These are phyloP conservation scores for Lindgomyces ingoldianus DNA, from an alignment of 495 filamentous ascomycete species.

Conservation along the genomic window DNA sequence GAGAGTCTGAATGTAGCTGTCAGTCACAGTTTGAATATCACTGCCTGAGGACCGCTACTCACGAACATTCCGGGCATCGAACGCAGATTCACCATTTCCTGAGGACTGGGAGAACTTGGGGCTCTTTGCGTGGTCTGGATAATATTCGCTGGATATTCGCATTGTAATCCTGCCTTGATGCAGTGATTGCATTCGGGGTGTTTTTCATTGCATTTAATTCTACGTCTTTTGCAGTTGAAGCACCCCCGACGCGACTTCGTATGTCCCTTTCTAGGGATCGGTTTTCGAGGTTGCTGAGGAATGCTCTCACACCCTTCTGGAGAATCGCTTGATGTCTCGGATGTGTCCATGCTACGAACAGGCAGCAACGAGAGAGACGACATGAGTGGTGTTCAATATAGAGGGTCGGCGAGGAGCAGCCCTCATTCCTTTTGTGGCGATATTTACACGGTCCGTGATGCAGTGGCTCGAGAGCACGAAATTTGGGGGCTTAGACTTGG, in stretches of 20 bases:
- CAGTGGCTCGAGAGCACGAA: slow-evolving; percentile 27
- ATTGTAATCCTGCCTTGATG: slow-evolving; percentile 56
- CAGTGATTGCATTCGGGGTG: slow-evolving; percentile 61
- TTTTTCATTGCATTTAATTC: slow-evolving; percentile 67
- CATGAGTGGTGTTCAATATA: slow-evolving; percentile 1
- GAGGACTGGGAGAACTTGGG: slow-evolving; percentile 20
- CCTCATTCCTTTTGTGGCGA: slow-evolving; percentile 13
- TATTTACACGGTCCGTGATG: slow-evolving; percentile 26
- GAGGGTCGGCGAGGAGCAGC: not conserved
- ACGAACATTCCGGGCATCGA: slow-evolving; percentile 35
- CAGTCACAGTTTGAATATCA: slow-evolving; percentile 14
- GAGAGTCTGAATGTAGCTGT: slow-evolving; percentile 19
- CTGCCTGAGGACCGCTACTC: slow-evolving; percentile 8
- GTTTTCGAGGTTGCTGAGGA: slow-evolving; percentile 32
- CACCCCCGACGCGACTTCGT: slow-evolving; percentile 66
- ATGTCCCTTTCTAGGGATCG: slow-evolving; percentile 47
- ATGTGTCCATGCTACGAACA: slow-evolving; percentile 18
- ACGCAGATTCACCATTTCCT: slow-evolving; percentile 26
- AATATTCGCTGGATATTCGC: slow-evolving; percentile 56
- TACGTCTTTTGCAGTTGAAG: slow-evolving; percentile 63
- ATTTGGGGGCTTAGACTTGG: slow-evolving; percentile 31
- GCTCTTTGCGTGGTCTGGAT: slow-evolving; percentile 27
- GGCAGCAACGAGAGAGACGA: slow-evolving; percentile 22
- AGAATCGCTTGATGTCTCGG: slow-evolving; percentile 29
- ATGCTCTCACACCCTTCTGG: slow-evolving; percentile 17